These are phyloP conservation scores for Russula earlei DNA, from an alignment of 768 basidiomycete genomes.

Conservation along the genomic window DNA sequence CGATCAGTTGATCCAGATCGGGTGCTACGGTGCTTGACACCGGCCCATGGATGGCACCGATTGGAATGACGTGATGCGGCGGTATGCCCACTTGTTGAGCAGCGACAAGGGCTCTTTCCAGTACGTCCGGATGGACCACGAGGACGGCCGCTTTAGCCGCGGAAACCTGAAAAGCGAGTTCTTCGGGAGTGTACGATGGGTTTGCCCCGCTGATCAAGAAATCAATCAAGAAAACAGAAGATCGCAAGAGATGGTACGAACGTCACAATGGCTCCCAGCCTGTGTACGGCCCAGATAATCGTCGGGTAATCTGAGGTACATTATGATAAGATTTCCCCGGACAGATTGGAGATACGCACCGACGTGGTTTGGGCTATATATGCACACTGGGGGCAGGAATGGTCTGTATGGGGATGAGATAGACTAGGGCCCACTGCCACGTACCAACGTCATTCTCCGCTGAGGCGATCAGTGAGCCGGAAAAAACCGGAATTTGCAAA, in stretches of 20 bases:
- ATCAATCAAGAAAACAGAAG: not conserved
- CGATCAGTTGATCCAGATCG: conserved; percentile 41
- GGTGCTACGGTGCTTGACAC: not conserved
- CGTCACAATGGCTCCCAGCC: conserved; percentile 23
- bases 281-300: conserved; percentile 22
- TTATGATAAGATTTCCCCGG: not conserved
- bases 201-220: conserved; percentile 44
- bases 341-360: conserved; percentile 15
- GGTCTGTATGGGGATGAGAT: not conserved
- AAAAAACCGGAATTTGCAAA: not conserved
- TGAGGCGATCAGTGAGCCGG: conserved; percentile 14
- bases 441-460: conserved; percentile 34
- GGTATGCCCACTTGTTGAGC: conserved; percentile 27
- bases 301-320: conserved; percentile 10
- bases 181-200: conserved; percentile 47
- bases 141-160: conserved; percentile 21
- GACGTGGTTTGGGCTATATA: conserved; percentile 24
- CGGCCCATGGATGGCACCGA: conserved; percentile 18
- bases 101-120: conserved; percentile 26
- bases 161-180: conserved; percentile 47
- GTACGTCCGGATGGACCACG: conserved; percentile 25
- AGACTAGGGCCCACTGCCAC: conserved; percentile 2
- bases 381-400: conserved; percentile 18
- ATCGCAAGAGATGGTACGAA: conserved; percentile 8
- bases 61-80: conserved; percentile 23